phyloP scores from a whole-genome alignment of 495 filamentous ascomycete species.

The Sabuloglossum arenarium region DNA sequence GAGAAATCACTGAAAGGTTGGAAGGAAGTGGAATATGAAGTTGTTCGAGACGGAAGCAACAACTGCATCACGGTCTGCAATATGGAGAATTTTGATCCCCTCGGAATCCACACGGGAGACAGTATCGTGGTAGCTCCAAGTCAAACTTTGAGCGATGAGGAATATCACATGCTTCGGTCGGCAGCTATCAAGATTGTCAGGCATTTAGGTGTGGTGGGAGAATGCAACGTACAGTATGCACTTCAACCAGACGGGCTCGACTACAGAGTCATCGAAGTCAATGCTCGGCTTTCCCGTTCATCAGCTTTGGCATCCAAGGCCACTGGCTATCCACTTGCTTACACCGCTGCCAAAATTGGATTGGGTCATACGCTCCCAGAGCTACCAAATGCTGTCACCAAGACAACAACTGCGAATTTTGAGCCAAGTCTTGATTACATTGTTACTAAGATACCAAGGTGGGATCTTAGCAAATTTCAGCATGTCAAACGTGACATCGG shows the following conservation, averaged over 20 bases:
- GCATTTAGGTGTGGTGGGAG: constrained; percentile 88
- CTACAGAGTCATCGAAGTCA: constrained; percentile 98
- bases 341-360: constrained; percentile 93
- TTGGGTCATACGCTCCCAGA: constrained; percentile 87
- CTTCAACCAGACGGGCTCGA: constrained; percentile 91
- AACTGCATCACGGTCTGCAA: constrained; percentile 99
- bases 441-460: constrained; percentile 94
- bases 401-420: constrained; percentile 97
- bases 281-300: constrained; percentile 84
- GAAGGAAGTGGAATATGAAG: constrained; percentile 99
- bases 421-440: constrained; percentile 94
- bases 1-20: constrained; percentile 99
- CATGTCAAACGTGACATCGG: constrained; percentile 96
- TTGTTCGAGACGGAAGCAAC: constrained; percentile 85
- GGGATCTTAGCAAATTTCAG: constrained; percentile 96
- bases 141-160: constrained; percentile 90
- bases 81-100: constrained; percentile 99
- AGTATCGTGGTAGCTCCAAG: constrained; percentile 96
- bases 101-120: constrained; percentile 95
- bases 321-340: constrained; percentile 88
- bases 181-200: constrained; percentile 98
- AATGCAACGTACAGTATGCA: constrained; percentile 98
- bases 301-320: constrained; percentile 93
- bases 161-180: constrained; percentile 97
- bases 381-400: constrained; percentile 90